Evolutionary conservation across 129 eudicot genomes (phyloP).

Genomic region (Apium graveolens): DNA sequence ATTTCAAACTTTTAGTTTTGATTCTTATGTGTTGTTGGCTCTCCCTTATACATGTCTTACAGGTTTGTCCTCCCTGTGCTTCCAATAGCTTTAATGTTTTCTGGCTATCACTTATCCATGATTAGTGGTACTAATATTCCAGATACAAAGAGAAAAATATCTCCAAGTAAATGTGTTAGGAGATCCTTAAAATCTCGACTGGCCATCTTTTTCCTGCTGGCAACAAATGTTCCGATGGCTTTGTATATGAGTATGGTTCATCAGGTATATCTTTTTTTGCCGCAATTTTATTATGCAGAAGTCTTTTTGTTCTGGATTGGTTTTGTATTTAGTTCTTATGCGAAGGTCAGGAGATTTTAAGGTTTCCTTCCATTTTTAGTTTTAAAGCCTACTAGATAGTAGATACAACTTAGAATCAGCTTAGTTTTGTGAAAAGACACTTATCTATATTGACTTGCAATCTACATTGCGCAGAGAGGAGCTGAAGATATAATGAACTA

Average conservation of each 20-base stretch:
- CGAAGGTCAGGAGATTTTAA: not conserved
- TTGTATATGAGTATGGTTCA: conserved; percentile 93
- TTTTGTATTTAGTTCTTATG: not conserved
- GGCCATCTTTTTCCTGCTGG: conserved; percentile 53
- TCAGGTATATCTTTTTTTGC: conserved; percentile 57
- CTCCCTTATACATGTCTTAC: conserved; percentile 30
- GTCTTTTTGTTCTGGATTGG: not conserved
- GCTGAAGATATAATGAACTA: conserved; percentile 79
- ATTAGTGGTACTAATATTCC: conserved; percentile 27
- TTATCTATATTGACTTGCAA: not conserved
- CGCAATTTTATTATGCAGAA: not conserved
- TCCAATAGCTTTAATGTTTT: conserved; percentile 79
- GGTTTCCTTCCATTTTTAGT: not conserved
- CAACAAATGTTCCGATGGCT: conserved; percentile 90
- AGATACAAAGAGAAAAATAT: conserved; percentile 27
- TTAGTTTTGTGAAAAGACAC: not conserved
- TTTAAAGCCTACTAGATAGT: not conserved
- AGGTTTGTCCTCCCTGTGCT: conserved; percentile 99
- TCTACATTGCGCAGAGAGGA: conserved; percentile 65
- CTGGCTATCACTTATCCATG: conserved; percentile 62
- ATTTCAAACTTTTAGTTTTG: not conserved
- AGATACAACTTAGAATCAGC: not conserved
- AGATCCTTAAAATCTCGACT: conserved; percentile 38
- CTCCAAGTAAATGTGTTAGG: conserved; percentile 15
- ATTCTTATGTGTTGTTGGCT: no score